phyloP scores from a whole-genome alignment of 73 alveolate species.

The Paramecium pentaurelia region DNA sequence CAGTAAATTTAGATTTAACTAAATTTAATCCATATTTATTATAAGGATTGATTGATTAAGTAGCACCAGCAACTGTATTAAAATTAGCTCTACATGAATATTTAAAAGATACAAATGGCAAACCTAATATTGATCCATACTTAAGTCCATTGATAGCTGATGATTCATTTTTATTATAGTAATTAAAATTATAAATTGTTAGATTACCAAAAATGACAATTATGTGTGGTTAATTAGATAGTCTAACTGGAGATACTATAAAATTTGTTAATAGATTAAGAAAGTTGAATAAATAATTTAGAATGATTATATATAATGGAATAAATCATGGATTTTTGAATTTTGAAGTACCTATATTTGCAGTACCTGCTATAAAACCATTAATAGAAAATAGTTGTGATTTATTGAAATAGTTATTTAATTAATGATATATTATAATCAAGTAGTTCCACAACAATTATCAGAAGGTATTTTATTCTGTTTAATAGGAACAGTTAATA shows the following conservation, averaged over 20 bases:
- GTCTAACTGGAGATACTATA: constrained; percentile 44
- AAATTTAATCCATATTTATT: constrained; percentile 73
- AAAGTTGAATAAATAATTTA: neutral
- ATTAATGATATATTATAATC: neutral
- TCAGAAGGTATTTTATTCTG: neutral
- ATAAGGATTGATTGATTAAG: constrained; percentile 72
- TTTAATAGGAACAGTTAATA: neutral
- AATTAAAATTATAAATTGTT: neutral
- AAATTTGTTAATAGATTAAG: constrained; percentile 26
- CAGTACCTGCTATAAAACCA: constrained; percentile 7
- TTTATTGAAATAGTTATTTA: neutral
- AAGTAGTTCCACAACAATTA: neutral
- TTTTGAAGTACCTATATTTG: constrained; percentile 41
- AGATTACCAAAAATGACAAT: constrained; percentile 75
- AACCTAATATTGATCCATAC: constrained; percentile 65
- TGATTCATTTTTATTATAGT: constrained; percentile 48
- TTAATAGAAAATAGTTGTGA: neutral
- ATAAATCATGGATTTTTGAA: constrained; percentile 48
- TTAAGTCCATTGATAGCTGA: constrained; percentile 67
- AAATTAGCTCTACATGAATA: constrained; percentile 75
- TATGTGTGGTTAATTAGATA: constrained; percentile 49
- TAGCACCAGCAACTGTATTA: constrained; percentile 79
- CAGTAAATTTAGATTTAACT: constrained; percentile 71
- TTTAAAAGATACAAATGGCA: constrained; percentile 61
- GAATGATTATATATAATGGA: constrained; percentile 19